Evolutionary conservation across 2,329 filamentous ascomycete species (phyloP), one percentile per base, ranked within the genome.

Genomic region (Apiospora kogelbergensis): DNA sequence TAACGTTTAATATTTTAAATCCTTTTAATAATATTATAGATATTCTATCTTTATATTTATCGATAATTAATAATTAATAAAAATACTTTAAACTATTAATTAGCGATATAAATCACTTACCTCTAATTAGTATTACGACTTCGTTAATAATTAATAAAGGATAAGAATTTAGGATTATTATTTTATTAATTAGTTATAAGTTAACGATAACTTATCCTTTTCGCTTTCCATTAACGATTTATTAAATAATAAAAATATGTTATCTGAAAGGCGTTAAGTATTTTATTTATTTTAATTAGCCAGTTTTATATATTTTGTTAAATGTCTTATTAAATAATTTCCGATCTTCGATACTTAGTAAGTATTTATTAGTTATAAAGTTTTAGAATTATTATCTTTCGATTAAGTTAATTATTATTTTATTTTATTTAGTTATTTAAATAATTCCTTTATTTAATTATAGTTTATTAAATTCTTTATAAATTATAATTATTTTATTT

Each of bases 41-140:
- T 63, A 67, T 44, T 41, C 65, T 44, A 53, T 68, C 65, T 57
- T 64, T 68, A 48, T 53, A 53, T 22, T 46, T 46, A 46, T 22
- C 22, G 9, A 22, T 22, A 46, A 46, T 46, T 7, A 22, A 24
- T 63, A 67, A 63, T 44, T 44, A 68, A 37, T 67, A 68, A 46
- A 22, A 46, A 7, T 20, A 9, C 22, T 46, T 22, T 46, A 20
- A 15, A 33, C 2, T 37, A 17, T 60, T 17, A 20, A 64, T 9
- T 46, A 40, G 10, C 10, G 10, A 6, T 6, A 40, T 40, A 40
- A 40, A 40, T 10, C 10, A 10, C 37, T 40, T 40, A 40, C 37
- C 10, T 40, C 10, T 6, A 6, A 40, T 40, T 6, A 40, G 10
- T 40, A 40, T 6, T 6, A 40, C 37, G 37, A 40, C 10, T 40